Evolutionary conservation across 2,329 filamentous ascomycete species (phyloP).

Genomic region (Phialocephala subalpina): DNA sequence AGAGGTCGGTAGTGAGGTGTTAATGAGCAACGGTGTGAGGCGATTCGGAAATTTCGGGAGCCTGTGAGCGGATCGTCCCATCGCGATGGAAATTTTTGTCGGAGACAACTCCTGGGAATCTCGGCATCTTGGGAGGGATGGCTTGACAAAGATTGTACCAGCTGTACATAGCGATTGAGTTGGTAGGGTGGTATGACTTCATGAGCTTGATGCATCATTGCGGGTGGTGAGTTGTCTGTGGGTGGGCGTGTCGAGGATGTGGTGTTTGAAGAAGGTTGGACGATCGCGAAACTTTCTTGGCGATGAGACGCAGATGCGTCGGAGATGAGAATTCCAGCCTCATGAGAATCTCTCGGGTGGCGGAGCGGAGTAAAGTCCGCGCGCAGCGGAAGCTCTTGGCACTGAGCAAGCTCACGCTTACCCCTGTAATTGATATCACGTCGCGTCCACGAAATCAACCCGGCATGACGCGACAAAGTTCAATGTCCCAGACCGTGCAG

Average conservation of each 20-base stretch:
- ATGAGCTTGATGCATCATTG: conserved; percentile 2
- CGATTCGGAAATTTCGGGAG: conserved; percentile 6
- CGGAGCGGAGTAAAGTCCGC: neutral
- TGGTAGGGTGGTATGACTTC: neutral
- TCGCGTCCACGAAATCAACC: conserved; percentile 17
- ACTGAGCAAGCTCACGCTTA: neutral
- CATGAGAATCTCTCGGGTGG: neutral
- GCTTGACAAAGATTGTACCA: neutral
- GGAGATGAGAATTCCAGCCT: neutral
- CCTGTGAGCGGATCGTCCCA: conserved; percentile 1
- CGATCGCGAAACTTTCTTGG: neutral
- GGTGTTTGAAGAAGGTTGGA: neutral
- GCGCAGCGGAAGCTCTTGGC: neutral
- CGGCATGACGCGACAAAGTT: conserved; percentile 20
- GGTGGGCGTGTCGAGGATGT: neutral
- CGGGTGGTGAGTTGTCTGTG: neutral
- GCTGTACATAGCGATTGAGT: neutral
- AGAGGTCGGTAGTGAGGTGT: neutral
- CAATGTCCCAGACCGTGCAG: conserved; percentile 2
- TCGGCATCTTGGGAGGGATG: neutral
- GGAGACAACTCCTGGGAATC: neutral
- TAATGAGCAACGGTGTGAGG: neutral
- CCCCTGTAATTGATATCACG: conserved; percentile 21
- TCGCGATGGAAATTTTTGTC: neutral
- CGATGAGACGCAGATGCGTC: neutral